Evolutionary conservation across 768 basidiomycete species (phyloP).

Genomic region (Trichaptum fuscoviolaceum): DNA sequence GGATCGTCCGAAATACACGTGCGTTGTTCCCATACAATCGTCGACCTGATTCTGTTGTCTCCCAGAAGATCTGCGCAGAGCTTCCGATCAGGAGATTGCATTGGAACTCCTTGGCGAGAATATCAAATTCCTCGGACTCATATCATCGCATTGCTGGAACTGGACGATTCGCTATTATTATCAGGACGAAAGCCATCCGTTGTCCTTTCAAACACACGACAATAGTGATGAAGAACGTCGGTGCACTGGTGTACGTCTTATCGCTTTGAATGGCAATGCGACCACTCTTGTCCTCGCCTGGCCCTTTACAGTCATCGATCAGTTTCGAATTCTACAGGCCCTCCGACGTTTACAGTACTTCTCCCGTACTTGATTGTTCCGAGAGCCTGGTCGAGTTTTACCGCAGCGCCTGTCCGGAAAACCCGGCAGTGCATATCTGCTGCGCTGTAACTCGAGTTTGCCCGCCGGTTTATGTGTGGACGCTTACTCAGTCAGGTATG

Average conservation of each 20-base stretch:
- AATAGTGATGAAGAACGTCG: neutral
- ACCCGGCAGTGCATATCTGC: neutral
- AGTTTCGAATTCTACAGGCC: neutral
- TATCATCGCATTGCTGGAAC: neutral
- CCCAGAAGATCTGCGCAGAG: neutral
- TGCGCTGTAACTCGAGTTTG: neutral
- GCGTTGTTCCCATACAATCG: neutral
- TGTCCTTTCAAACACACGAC: neutral
- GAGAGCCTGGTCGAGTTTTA: neutral
- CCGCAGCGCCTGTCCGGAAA: neutral
- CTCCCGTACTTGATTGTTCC: neutral
- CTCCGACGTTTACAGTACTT: neutral
- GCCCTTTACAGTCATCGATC: neutral
- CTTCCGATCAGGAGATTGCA: neutral
- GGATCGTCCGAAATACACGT: neutral
- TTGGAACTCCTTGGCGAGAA: neutral
- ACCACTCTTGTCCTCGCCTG: neutral
- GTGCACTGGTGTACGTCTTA: neutral
- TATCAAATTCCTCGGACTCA: neutral
- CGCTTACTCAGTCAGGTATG: neutral
- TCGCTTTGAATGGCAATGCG: neutral
- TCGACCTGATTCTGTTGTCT: neutral
- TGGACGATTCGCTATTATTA: neutral
- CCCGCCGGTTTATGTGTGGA: neutral
- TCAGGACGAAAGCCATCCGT: neutral